Conservation (phyloP, 2,329 filamentous ascomycete genomes). For the Penicillium sp. region DNA sequence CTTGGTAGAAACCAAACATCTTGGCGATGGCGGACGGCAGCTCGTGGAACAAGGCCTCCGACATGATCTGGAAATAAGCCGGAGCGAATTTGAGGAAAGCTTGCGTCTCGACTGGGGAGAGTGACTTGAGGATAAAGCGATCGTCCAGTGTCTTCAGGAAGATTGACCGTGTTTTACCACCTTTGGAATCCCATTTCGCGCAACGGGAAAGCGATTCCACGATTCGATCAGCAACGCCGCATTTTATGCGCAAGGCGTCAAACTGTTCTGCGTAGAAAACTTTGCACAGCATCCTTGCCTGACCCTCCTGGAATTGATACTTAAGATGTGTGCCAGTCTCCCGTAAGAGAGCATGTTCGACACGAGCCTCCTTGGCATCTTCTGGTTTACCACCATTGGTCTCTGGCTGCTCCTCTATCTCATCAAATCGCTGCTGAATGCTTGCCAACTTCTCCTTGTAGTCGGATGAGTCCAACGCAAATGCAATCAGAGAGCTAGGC, state of each 20-base stretch:
- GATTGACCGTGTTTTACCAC: slow-evolving; percentile 94
- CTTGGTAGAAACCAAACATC: slow-evolving; percentile 97
- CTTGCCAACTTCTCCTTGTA: slow-evolving; percentile 73
- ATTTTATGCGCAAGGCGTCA: slow-evolving; percentile 87
- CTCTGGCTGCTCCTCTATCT: slow-evolving; percentile 25
- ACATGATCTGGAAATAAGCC: slow-evolving; percentile 96
- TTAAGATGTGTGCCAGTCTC: slow-evolving; percentile 88
- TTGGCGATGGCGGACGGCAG: slow-evolving; percentile 96
- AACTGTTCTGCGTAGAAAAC: slow-evolving; percentile 99
- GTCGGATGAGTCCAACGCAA: slow-evolving; percentile 81
- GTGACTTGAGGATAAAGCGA: slow-evolving; percentile 83
- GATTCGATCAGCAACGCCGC: slow-evolving; percentile 86
- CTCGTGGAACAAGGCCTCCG: slow-evolving; percentile 89
- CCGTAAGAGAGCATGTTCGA: slow-evolving; percentile 79
- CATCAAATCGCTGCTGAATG: slow-evolving; percentile 36
- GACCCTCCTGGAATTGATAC: slow-evolving; percentile 89
- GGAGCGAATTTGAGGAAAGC: slow-evolving; percentile 94
- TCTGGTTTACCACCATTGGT: slow-evolving; percentile 34
- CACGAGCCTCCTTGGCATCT: slow-evolving; percentile 59
- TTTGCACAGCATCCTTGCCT: slow-evolving; percentile 95
- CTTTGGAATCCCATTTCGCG: slow-evolving; percentile 96
- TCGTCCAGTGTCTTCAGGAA: slow-evolving; percentile 97
- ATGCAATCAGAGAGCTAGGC: slow-evolving; percentile 90
- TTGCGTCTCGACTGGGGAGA: slow-evolving; percentile 85
- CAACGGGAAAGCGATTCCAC: slow-evolving; percentile 92